Evolutionary conservation across 1,139 yeast species (phyloP), one percentile per base, ranked within the genome.

Genomic region (Barnettozyma hawaiiensis): DNA sequence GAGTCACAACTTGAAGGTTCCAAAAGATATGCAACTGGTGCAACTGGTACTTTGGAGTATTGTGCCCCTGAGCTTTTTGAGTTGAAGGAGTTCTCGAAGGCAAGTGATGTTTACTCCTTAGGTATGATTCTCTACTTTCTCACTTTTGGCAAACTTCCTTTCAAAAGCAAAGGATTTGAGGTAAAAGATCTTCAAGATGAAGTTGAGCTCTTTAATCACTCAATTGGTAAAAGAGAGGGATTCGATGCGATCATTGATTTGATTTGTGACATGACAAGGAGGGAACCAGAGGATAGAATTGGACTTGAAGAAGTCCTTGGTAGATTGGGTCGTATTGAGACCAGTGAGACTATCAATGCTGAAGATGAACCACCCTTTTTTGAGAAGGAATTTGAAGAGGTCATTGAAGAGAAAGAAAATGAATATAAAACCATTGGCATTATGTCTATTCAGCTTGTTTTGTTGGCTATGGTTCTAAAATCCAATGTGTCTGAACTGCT

Each of bases 1-100:
- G 96, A 89, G 60, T 86, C 95, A 5, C 86, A 85, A 50, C 69
- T 84, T 51, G 81, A 81, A 37, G 87, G 85, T 2, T 69, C 72
- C 21, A 58, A 59, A 38, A 62, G 85, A 42, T 59, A 65, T 7
- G 81, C 80, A 1, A 75, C 83, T 9, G 96, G 96, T 0, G 76
- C 80, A 38, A 87, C 96, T 0, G 96, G 96, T 0, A 87, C 96
- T 0, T 59, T 86, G 20, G 96, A 86, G 57, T 87, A 80, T 54
- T 81, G 90, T 23, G 95, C 95, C 0, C 96, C 96, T 0, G 95
- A 86, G 53, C 69, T 87, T 57, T 36, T 48, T 27, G 36, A 45
- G 7, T 16, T 55, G 46, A 41, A 52, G 36, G 49, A 81, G 41
- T 85, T 82, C 54, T 74, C 81, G 8, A 78, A 73, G 55, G 75